A percentile compares a stretch with the other conserved stretches of the same genome.
These are phyloP conservation scores for Apiospora arundinis DNA, from an alignment of 2,329 filamentous ascomycete species.

Conservation along the genomic window DNA sequence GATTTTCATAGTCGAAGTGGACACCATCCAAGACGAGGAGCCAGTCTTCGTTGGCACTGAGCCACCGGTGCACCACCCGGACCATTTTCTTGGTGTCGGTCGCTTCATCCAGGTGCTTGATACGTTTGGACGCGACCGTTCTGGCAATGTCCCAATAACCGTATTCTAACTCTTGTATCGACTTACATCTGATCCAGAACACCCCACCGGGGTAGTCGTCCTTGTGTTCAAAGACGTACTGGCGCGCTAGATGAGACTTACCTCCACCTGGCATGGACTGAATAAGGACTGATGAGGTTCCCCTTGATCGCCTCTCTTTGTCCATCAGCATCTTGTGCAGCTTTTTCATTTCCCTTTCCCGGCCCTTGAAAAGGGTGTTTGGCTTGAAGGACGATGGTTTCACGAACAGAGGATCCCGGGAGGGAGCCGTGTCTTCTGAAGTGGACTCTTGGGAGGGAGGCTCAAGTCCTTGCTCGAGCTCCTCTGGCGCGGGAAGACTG, in stretches of 20 bases:
- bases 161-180: slow-evolving; percentile 61
- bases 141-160: slow-evolving; percentile 72
- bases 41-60: slow-evolving; percentile 68
- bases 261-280: slow-evolving; percentile 70
- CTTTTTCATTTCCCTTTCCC: slow-evolving; percentile 61
- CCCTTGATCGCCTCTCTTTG: slow-evolving; percentile 57
- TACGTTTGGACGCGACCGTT: slow-evolving; percentile 53
- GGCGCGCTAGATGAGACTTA: slow-evolving; percentile 71
- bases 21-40: slow-evolving; percentile 72
- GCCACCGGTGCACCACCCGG: slow-evolving; percentile 64
- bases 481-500: slow-evolving; percentile 36
- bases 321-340: slow-evolving; percentile 67
- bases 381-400: slow-evolving; percentile 63
- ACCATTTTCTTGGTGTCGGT: slow-evolving; percentile 57
- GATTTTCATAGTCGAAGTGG: slow-evolving; percentile 62
- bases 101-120: slow-evolving; percentile 37
- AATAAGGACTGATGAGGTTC: slow-evolving; percentile 68
- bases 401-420: slow-evolving; percentile 43
- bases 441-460: slow-evolving; percentile 40
- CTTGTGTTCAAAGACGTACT: slow-evolving; percentile 69
- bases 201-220: slow-evolving; percentile 68
- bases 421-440: slow-evolving; percentile 28
- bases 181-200: slow-evolving; percentile 73
- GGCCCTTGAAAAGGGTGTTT: slow-evolving; percentile 64
- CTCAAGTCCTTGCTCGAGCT: slow-evolving; percentile 34